A percentile compares a stretch with the other conserved stretches of the same genome.
Conservation (phyloP, 2,329 filamentous ascomycete genomes). For the Colletotrichum incanum region DNA sequence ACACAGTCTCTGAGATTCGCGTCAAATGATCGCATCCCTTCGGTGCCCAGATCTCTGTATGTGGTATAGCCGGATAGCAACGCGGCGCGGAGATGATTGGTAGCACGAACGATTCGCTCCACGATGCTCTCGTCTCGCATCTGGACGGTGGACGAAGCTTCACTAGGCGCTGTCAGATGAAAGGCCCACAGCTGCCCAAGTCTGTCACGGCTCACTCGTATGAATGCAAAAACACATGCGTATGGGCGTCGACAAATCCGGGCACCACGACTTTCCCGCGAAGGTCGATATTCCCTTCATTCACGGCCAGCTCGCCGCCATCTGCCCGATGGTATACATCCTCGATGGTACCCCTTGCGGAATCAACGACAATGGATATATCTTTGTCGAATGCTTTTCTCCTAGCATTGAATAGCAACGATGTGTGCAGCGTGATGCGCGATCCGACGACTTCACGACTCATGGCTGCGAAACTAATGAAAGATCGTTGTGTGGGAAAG, state of each 20-base stretch:
- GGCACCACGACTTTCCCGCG: conserved; percentile 66
- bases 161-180: conserved; percentile 26
- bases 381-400: conserved; percentile 58
- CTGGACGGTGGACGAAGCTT: conserved; percentile 56
- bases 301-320: conserved; percentile 46
- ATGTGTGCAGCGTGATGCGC: conserved; percentile 59
- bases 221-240: conserved; percentile 70
- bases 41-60: conserved; percentile 70
- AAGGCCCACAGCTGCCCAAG: no score
- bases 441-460: background rate
- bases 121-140: conserved; percentile 72
- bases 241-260: conserved; percentile 69
- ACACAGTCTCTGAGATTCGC: conserved; percentile 67
- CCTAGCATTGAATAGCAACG: conserved; percentile 63
- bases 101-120: conserved; percentile 69
- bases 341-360: conserved; percentile 57
- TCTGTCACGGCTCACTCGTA: conserved; percentile 54
- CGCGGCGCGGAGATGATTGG: conserved; percentile 67
- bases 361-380: conserved; percentile 60
- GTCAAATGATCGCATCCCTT: conserved; percentile 66
- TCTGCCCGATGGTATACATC: conserved; percentile 50
- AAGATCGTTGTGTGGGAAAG: background rate
- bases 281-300: conserved; percentile 65
- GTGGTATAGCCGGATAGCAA: conserved; percentile 73
- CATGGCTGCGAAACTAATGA: conserved; percentile 6